Evolutionary conservation across 1,139 yeast genomes (phyloP).

Genomic region (Geotrichum klebahnii): DNA sequence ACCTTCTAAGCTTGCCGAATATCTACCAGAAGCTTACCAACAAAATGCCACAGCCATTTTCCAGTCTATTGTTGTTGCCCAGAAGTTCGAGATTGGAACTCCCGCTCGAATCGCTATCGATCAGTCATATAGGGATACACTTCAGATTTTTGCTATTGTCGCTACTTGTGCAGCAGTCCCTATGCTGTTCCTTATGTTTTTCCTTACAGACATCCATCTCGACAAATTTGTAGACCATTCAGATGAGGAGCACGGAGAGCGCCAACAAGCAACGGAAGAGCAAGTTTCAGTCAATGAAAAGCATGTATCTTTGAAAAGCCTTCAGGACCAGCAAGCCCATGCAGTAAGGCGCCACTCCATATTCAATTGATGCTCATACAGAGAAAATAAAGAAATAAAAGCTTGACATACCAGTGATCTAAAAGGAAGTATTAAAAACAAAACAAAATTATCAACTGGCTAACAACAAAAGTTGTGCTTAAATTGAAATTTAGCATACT

Average conservation of each 20-base stretch:
- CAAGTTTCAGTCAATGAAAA: constrained; percentile 1
- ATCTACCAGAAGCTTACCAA: constrained; percentile 23
- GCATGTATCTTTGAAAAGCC: too few species aligned
- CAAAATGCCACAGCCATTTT: constrained; percentile 18
- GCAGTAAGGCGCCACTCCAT: background rate
- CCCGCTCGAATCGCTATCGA: constrained; percentile 18
- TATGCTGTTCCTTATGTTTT: constrained; percentile 19
- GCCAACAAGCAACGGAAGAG: constrained; percentile 3
- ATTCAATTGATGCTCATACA: background rate
- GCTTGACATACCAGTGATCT: too few species aligned
- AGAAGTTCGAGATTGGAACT: constrained; percentile 11
- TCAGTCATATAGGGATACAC: constrained; percentile 14
- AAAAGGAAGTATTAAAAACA: too few species aligned
- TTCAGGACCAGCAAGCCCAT: too few species aligned
- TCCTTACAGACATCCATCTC: constrained; percentile 15
- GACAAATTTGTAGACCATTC: constrained; percentile 7
- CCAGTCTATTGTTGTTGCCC: constrained; percentile 18
- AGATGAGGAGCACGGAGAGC: constrained; percentile 8
- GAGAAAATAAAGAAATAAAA: too few species aligned
- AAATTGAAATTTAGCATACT: too few species aligned
- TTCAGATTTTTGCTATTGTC: constrained; percentile 19
- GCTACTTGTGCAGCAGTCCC: constrained; percentile 17
- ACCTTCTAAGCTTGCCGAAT: constrained; percentile 25
- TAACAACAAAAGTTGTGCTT: too few species aligned
- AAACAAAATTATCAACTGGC: too few species aligned